Evolutionary conservation across 148 eudicot genomes (phyloP).

Genomic region (Hydrangea macrophylla): DNA sequence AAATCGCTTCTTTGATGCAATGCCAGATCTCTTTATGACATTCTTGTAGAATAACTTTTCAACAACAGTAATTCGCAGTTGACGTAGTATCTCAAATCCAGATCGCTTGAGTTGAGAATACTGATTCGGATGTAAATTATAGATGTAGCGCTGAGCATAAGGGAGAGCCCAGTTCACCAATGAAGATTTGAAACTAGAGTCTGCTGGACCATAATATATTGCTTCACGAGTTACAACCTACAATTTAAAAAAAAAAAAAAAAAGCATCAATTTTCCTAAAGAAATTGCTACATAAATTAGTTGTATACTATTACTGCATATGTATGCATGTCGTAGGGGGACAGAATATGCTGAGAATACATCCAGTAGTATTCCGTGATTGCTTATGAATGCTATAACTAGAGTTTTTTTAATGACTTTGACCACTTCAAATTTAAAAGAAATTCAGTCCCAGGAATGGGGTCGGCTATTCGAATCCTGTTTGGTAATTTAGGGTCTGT

Average conservation of each 20-base stretch:
- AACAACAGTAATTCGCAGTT: conserved; percentile 57
- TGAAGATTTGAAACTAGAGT: conserved; percentile 50
- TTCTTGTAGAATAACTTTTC: conserved; percentile 69
- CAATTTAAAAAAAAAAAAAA: conserved; percentile 14
- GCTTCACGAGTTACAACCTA: conserved; percentile 92
- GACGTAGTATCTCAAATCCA: conserved; percentile 40
- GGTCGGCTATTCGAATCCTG: too few relatives aligned
- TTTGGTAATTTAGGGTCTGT: too few relatives aligned
- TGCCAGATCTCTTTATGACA: conserved; percentile 50
- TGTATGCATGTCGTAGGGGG: neutral
- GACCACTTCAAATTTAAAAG: too few relatives aligned
- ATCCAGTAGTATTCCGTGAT: too few relatives aligned
- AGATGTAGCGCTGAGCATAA: conserved; percentile 85
- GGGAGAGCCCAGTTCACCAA: conserved; percentile 90
- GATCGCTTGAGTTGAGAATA: conserved; percentile 65
- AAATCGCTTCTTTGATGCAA: conserved; percentile 51
- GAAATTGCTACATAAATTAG: neutral
- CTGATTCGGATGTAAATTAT: conserved; percentile 51
- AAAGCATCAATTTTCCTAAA: neutral
- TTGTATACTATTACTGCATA: too few relatives aligned
- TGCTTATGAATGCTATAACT: too few relatives aligned
- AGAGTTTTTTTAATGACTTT: too few relatives aligned
- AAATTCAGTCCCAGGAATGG: too few relatives aligned
- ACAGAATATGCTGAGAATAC: too few relatives aligned
- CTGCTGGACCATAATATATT: conserved; percentile 60